A percentile compares a stretch with the other conserved stretches of the same genome.
These are phyloP conservation scores for Nakazawaea ishiwadae DNA, from an alignment of 805 yeast species.

Conservation along the genomic window DNA sequence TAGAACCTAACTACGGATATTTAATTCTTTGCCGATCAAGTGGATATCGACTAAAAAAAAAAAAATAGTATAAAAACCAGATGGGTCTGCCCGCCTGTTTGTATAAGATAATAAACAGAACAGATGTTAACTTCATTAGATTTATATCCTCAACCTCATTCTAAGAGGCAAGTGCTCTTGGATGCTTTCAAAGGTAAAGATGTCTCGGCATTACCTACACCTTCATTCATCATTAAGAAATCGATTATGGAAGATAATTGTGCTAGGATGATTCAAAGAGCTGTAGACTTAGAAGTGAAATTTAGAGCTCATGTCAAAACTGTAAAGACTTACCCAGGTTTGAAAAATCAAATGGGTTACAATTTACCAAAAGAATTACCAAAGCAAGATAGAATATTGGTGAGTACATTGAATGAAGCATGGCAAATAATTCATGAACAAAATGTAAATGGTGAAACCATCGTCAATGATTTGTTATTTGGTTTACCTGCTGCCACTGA, in stretches of 20 bases:
- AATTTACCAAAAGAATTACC: slow-evolving; percentile 24
- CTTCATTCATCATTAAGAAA: slow-evolving; percentile 48
- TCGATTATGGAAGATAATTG: slow-evolving; percentile 38
- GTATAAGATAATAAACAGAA: too few relatives aligned
- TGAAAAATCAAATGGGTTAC: slow-evolving; percentile 46
- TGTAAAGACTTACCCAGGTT: slow-evolving; percentile 63
- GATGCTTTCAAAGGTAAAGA: slow-evolving; percentile 35
- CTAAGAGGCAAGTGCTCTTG: slow-evolving; percentile 18
- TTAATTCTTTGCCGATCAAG: too few relatives aligned
- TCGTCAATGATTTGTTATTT: slow-evolving; percentile 44
- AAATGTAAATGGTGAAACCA: slow-evolving; percentile 19
- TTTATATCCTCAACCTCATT: slow-evolving; percentile 17
- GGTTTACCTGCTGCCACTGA: slow-evolving; percentile 57
- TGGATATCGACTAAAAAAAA: too few relatives aligned
- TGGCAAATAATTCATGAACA: slow-evolving; percentile 35
- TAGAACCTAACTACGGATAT: too few relatives aligned
- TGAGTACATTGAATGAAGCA: slow-evolving; percentile 67
- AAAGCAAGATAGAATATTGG: slow-evolving; percentile 42
- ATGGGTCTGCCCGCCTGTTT: too few relatives aligned
- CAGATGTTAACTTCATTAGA: slow-evolving; percentile 14
- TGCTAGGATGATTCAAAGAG: slow-evolving; percentile 42
- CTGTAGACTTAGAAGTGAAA: slow-evolving; percentile 28
- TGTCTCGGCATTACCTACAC: slow-evolving; percentile 46
- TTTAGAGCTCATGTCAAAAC: slow-evolving; percentile 78
- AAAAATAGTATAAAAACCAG: too few relatives aligned